Conservation (phyloP, 2,329 filamentous ascomycete species). For the Fusarium citri region DNA sequence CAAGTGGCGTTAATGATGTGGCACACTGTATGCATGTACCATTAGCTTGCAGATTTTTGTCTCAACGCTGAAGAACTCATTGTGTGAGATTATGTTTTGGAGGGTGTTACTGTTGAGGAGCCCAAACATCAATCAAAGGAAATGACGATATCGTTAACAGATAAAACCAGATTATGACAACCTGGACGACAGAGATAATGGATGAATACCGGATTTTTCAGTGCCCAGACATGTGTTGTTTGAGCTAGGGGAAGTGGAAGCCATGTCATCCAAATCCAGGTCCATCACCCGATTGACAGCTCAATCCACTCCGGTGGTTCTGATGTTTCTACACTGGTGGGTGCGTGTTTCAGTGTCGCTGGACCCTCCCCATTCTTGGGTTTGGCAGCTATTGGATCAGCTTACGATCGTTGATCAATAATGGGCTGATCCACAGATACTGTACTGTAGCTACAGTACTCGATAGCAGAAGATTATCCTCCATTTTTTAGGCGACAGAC, state of each 20-base stretch:
- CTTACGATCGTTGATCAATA: neutral
- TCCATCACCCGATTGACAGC: neutral
- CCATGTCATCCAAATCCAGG: neutral
- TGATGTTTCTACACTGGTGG: neutral
- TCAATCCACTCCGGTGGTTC: neutral
- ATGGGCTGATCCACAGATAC: neutral
- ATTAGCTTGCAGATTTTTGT: neutral
- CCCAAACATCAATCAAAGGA: neutral
- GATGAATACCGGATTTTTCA: neutral
- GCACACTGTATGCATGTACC: neutral
- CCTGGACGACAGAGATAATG: neutral
- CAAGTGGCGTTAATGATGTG: neutral
- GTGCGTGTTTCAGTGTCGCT: neutral
- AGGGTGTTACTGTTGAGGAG: neutral
- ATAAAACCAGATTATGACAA: neutral
- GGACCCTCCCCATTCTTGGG: neutral
- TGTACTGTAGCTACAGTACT: neutral
- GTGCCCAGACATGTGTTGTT: neutral
- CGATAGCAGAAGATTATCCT: neutral
- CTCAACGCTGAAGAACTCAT: neutral
- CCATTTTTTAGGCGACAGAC: neutral
- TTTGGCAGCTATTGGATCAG: neutral
- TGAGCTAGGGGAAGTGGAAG: neutral
- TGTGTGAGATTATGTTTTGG: neutral
- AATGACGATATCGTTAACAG: neutral